These are phyloP conservation scores for Psilocybe mexicana DNA, from an alignment of 1,284 basidiomycete species.

Conservation along the genomic window DNA sequence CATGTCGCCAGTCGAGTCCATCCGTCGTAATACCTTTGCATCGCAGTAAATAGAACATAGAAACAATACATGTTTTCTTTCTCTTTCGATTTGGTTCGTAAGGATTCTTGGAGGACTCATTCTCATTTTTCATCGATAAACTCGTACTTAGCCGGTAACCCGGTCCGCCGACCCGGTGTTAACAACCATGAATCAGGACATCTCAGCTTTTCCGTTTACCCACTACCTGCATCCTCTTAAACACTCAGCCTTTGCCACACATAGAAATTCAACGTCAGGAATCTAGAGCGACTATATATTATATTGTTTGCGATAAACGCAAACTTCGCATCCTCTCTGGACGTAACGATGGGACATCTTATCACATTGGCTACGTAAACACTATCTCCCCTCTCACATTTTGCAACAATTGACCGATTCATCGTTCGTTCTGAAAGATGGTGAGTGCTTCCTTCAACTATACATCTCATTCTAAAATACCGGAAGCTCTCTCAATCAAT, in stretches of 20 bases:
- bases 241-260: too few species aligned
- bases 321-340: neutral
- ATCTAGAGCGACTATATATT: neutral
- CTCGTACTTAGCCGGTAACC: too few species aligned
- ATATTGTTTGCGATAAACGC: neutral
- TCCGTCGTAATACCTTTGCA: slow-evolving; percentile 10
- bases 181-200: too few species aligned
- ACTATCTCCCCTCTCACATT: neutral
- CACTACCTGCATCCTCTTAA: too few species aligned
- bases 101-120: too few species aligned
- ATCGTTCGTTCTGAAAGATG: too few species aligned
- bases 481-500: slow-evolving; percentile 88
- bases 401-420: too few species aligned
- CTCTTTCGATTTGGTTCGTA: neutral
- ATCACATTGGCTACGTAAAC: slow-evolving; percentile 76
- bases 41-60: slow-evolving; percentile 6
- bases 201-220: too few species aligned
- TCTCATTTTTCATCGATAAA: too few species aligned
- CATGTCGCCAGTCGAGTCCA: neutral
- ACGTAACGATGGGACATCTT: slow-evolving; percentile 66
- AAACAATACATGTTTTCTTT: neutral
- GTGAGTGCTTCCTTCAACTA: neutral
- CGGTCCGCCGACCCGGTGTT: too few species aligned
- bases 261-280: too few species aligned
- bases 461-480: neutral